phyloP scores from a whole-genome alignment of 108 stramenopile genomes.

The Hondaea fermentalgiana region DNA sequence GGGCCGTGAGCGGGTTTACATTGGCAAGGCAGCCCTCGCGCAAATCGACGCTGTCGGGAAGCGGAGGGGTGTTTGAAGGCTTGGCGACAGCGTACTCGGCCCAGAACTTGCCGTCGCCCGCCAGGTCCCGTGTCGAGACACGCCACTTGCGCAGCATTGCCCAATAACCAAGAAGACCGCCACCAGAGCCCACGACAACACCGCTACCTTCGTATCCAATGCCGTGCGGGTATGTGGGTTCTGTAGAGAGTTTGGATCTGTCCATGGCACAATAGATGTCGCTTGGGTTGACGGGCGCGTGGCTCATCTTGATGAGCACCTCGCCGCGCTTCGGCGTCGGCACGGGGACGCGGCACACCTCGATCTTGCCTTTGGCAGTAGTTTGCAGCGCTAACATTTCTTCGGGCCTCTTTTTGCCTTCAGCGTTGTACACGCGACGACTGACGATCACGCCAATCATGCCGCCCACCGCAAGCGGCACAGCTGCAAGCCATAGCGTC shows the following conservation, averaged over 20 bases:
- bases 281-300: conserved; percentile 45
- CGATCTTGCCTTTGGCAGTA: conserved; percentile 42
- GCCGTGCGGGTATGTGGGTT: conserved; percentile 28
- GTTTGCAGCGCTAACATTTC: not conserved
- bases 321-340: conserved; percentile 39
- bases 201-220: conserved; percentile 59
- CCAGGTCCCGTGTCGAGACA: not conserved
- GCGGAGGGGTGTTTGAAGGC: conserved; percentile 24
- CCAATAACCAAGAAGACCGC: conserved; percentile 29
- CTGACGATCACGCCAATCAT: too few species aligned
- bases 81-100: conserved; percentile 42
- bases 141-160: conserved; percentile 25
- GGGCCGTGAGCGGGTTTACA: conserved; percentile 57
- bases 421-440: not conserved
- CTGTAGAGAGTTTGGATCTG: too few species aligned
- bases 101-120: conserved; percentile 28
- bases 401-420: not conserved
- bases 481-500: too few species aligned
- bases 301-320: conserved; percentile 33
- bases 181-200: conserved; percentile 38
- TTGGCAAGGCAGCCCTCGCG: conserved; percentile 45
- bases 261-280: conserved; percentile 26
- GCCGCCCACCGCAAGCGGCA: too few species aligned
- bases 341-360: conserved; percentile 35
- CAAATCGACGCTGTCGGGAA: conserved; percentile 44